Base-by-base conservation (phyloP, 1,284 basidiomycete species). In the Retiboletus flavoniger region DNA sequence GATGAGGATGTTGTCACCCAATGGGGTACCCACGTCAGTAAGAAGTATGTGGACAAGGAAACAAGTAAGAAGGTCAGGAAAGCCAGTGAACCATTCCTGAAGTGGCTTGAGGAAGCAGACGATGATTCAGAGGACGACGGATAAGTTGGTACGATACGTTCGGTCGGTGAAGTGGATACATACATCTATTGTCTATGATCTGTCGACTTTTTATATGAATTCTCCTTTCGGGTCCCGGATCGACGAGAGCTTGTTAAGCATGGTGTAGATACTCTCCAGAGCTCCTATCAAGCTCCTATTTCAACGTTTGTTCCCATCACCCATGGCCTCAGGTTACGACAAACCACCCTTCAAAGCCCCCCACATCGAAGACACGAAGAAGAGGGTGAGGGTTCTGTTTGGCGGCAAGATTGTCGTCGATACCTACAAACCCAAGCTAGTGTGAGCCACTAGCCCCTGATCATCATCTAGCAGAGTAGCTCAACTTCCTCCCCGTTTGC, bases 31-130 rank as follows among this genome's bases (percentile, higher is more conserved):
- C 96, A 98, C 67, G 94, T 97, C 64, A 93, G 89, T 75, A 97
- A 93, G 80, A 98, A 99, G 79, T 98, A 97, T 70, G 93, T 96
- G 54, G 92, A 96, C 75, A 95, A 93, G 76, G 95, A 98, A 28
- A 89, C 83, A 40, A 92, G 89, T 72, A 99, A 98, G 83, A 95
- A 87, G 74, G 95, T 99, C 53, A 82, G 96, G 63, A 95, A 96
- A 78, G 93, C 92, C 21, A 93, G 93, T 60, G 93, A 93, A 69
- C 93, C 95, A 0, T 98, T 99, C 81, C 76, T 99, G 68, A 93
- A 91, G 78, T 84, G 82, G 82, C 75, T 84, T 14, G 78, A 77
- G 52, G 82, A 84, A 63, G 82, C 82, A 7, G 81, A 82, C 34
- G 78, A 79, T 38, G 67, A 62, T 51, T 64, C 66, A 1, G 58